phyloP scores from a whole-genome alignment of 106 monocot species.

The Dioscorea alata region DNA sequence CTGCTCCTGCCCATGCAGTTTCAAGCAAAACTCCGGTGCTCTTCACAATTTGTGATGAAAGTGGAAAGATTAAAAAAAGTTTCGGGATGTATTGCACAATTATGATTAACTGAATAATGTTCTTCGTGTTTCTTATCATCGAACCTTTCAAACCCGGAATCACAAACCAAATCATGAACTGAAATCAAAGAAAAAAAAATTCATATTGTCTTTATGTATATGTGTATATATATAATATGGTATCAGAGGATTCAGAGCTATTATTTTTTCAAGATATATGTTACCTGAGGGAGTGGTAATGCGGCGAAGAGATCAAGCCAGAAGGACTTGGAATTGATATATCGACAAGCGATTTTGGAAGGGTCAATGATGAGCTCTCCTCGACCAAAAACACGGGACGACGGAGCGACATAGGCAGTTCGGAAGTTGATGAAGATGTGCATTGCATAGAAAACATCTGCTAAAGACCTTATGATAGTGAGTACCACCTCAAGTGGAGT shows the following conservation, averaged over 20 bases:
- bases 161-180: slow-evolving; percentile 73
- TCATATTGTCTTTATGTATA: too few relatives aligned
- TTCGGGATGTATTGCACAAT: slow-evolving; percentile 73
- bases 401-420: slow-evolving; percentile 80
- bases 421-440: slow-evolving; percentile 64
- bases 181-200: background rate
- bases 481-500: slow-evolving; percentile 30
- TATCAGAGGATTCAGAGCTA: background rate
- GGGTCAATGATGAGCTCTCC: slow-evolving; percentile 78
- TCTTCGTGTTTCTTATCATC: slow-evolving; percentile 47
- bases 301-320: slow-evolving; percentile 66
- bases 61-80: slow-evolving; percentile 59
- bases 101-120: slow-evolving; percentile 53
- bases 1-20: slow-evolving; percentile 85
- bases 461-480: slow-evolving; percentile 50
- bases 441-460: slow-evolving; percentile 53
- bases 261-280: too few relatives aligned
- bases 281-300: slow-evolving; percentile 79
- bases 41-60: slow-evolving; percentile 65
- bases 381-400: slow-evolving; percentile 83
- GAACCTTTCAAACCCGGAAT: slow-evolving; percentile 57
- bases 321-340: slow-evolving; percentile 42
- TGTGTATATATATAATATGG: background rate
- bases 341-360: slow-evolving; percentile 52
- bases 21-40: slow-evolving; percentile 69